Percentiles rank a stretch among this genome's conserved stretches.
Conservation (phyloP, 2,329 filamentous ascomycete species). For the Domatiomyces globalis region DNA sequence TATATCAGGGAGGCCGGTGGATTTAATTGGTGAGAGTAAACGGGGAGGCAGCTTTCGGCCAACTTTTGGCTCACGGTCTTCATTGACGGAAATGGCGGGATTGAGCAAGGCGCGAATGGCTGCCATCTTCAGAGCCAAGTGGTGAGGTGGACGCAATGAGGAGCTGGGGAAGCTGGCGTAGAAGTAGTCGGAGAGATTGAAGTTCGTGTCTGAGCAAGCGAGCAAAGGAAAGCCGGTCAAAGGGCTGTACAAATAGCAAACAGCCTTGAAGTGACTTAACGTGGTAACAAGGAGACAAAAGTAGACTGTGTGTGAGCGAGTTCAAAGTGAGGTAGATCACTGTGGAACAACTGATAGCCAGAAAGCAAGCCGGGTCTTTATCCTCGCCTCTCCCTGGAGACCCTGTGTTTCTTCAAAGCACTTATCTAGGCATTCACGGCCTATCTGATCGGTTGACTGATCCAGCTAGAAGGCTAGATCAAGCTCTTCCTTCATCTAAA, state of each 20-base stretch:
- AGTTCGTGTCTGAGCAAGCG: not conserved
- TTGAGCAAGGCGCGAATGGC: slow-evolving; percentile 15
- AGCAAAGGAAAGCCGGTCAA: not conserved
- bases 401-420: not conserved
- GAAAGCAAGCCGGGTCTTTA: not conserved
- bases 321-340: not conserved
- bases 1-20: slow-evolving; percentile 3
- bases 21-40: slow-evolving; percentile 6
- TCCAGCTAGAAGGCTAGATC: not conserved
- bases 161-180: not conserved
- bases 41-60: slow-evolving; percentile 8
- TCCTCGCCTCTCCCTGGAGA: not conserved
- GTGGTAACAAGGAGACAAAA: not conserved
- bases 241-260: not conserved
- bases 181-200: not conserved
- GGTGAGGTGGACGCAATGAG: not conserved
- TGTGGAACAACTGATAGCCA: not conserved
- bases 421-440: not conserved
- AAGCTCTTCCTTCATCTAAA: not conserved
- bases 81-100: slow-evolving; percentile 7
- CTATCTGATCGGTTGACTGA: not conserved
- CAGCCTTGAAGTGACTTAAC: not conserved
- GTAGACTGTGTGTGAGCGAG: not conserved
- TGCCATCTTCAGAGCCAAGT: slow-evolving; percentile 8
- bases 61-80: slow-evolving; percentile 6